These are phyloP conservation scores for Rhazya stricta DNA, from an alignment of 257 asterid species.

Conservation along the genomic window DNA sequence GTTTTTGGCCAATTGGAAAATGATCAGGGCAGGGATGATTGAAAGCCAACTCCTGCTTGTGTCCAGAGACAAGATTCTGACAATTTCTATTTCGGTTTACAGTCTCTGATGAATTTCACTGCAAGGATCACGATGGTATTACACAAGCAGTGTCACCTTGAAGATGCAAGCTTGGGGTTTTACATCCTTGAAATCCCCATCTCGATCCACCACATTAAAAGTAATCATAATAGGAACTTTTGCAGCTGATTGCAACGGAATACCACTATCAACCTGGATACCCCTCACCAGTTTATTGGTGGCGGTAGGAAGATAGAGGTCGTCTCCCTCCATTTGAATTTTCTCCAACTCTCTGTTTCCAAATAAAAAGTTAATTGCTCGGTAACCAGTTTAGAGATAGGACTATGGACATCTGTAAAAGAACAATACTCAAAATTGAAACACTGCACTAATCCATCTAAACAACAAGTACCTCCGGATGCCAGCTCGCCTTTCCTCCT, in stretches of 20 bases:
- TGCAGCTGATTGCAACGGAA: conserved; percentile 99
- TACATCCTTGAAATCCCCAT: conserved; percentile 67
- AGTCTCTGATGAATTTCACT: background rate
- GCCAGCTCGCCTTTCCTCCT: conserved; percentile 95
- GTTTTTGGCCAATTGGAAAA: background rate
- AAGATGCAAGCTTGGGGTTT: conserved; percentile 98
- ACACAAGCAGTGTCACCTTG: conserved; percentile 47
- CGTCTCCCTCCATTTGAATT: conserved; percentile 81
- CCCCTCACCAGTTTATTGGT: conserved; percentile 82
- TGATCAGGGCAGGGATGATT: background rate
- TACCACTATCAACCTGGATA: conserved; percentile 90
- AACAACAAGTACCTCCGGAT: conserved; percentile 62
- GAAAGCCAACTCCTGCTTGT: background rate
- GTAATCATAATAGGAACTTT: conserved; percentile 99
- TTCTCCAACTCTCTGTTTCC: conserved; percentile 85
- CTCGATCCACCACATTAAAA: conserved; percentile 82
- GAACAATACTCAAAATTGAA: background rate
- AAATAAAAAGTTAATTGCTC: conserved; percentile 7
- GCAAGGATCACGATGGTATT: conserved; percentile 2
- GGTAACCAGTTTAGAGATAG: background rate
- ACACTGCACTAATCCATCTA: background rate
- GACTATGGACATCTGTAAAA: background rate
- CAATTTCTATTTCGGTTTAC: background rate
- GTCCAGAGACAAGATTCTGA: background rate
- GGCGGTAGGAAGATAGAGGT: conserved; percentile 95